Evolutionary conservation across 441 rosid genomes (phyloP).

Genomic region (Capsella rubella): DNA sequence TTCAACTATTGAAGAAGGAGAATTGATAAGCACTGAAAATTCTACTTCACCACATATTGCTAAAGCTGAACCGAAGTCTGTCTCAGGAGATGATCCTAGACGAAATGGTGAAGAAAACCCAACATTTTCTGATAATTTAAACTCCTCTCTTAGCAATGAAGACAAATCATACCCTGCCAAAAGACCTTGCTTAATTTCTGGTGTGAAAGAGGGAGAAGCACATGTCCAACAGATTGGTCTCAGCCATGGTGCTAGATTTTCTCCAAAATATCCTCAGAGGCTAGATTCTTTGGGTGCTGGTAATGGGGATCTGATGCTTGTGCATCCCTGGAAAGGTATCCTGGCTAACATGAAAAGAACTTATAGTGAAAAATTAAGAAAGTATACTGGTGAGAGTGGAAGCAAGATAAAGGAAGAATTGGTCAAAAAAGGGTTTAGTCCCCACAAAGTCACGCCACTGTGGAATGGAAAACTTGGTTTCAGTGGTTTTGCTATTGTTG

Average conservation of each 20-base stretch:
- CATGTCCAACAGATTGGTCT: slow-evolving; percentile 25
- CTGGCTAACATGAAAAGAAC: slow-evolving; percentile 61
- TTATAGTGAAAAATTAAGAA: slow-evolving; percentile 37
- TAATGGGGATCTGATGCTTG: slow-evolving; percentile 49
- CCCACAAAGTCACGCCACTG: slow-evolving; percentile 60
- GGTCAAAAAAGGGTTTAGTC: slow-evolving; percentile 59
- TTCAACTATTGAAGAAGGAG: slow-evolving; percentile 2
- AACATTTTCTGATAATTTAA: slow-evolving; percentile 8
- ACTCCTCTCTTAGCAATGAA: slow-evolving; percentile 1
- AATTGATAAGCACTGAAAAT: neutral
- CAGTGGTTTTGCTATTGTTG: slow-evolving; percentile 69
- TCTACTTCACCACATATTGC: neutral
- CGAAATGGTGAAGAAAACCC: slow-evolving; percentile 8
- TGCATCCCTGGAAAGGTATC: slow-evolving; percentile 76
- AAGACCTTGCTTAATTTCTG: slow-evolving; percentile 26
- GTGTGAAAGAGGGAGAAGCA: slow-evolving; percentile 20
- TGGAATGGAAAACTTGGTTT: slow-evolving; percentile 59
- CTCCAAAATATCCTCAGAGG: too few relatives aligned
- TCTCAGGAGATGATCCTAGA: slow-evolving; percentile 16
- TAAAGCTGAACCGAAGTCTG: slow-evolving; percentile 28
- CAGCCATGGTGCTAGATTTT: too few relatives aligned
- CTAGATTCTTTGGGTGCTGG: slow-evolving; percentile 12
- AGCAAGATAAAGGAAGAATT: slow-evolving; percentile 56
- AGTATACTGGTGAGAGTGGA: slow-evolving; percentile 58
- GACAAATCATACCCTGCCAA: slow-evolving; percentile 9